Base-by-base conservation (phyloP, 495 filamentous ascomycete genomes). In the Beverwykella pulmonaria region DNA sequence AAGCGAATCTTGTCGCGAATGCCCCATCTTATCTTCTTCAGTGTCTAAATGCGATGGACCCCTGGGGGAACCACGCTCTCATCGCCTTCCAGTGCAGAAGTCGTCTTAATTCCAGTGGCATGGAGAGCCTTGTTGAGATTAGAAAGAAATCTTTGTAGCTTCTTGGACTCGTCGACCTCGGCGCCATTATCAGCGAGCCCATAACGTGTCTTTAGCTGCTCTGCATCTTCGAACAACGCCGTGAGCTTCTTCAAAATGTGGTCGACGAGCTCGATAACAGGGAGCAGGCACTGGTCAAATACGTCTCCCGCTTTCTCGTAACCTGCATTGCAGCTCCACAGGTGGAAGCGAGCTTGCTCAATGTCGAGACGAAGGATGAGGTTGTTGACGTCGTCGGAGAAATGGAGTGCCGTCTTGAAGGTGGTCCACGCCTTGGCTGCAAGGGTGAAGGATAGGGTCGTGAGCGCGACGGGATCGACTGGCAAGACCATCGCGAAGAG, bases 11-110 rank as follows among this genome's bases (percentile, higher is more conserved):
- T 53, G 27, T 53, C 50, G 15, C 25, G 50, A 9, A 53, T n/a
- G 50, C 50, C 50, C 50, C 50, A 53, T 17, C 44, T 48, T 17
- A 48, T 48, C 44, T 48, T 48, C 44, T 48, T 48, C 17, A 48
- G 22, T 17, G 44, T 48, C 23, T 7, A 53, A 30, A 29, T 30
- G 27, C 50, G 50, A 25, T 25, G 20, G 9, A 26, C 22, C 5
- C 6, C 14, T 17, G 3, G 22, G 20, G 50, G 50, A 7, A 9
- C 20, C 25, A 25, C n/a, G 50, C 25, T 53, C 20, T 53, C 27
- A 30, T 53, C 50, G 20, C 26, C 50, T 25, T 30, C 50, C 5
- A 29, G 50, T 5, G 50, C 7, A 25, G 50, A n/a, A 17, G 20
- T 53, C n/a, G 22, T 25, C 8, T 30, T 25, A 8, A 30, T 17